A percentile compares a stretch with the other conserved stretches of the same genome.
Evolutionary conservation across 139 green algal species (phyloP).

Genomic region (Coccomyxa sp.): DNA sequence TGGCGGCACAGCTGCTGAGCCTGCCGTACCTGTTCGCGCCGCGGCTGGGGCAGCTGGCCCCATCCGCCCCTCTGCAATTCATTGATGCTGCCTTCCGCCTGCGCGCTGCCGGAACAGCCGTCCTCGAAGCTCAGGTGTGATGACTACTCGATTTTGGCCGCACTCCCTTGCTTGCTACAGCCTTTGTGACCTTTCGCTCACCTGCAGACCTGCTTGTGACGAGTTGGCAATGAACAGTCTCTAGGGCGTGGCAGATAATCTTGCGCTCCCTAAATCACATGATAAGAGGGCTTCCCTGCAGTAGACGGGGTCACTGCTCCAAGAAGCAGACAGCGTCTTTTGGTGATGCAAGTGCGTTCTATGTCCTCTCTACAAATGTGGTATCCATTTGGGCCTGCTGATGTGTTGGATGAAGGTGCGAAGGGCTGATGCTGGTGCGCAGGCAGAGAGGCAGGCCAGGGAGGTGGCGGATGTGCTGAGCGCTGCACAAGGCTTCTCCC

Average conservation of each 20-base stretch:
- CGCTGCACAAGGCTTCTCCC: conserved; percentile 19
- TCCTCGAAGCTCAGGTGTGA: conserved; percentile 25
- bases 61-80: conserved; percentile 25
- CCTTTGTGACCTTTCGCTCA: too few species aligned
- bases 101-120: conserved; percentile 5
- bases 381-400: neutral
- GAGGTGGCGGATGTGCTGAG: conserved; percentile 25
- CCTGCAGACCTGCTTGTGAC: too few species aligned
- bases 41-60: conserved; percentile 17
- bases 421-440: neutral
- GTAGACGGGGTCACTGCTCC: too few species aligned
- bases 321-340: too few species aligned
- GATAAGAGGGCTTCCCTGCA: too few species aligned
- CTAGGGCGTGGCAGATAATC: too few species aligned
- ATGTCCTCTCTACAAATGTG: too few species aligned
- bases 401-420: neutral
- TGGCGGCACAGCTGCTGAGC: conserved; percentile 9
- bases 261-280: too few species aligned
- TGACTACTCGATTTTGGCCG: too few species aligned
- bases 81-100: conserved; percentile 18
- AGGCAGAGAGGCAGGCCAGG: conserved; percentile 10
- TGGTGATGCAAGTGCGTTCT: too few species aligned
- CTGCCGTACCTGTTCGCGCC: conserved; percentile 16
- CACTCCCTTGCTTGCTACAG: neutral
- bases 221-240: too few species aligned